These are phyloP conservation scores for Canavalia gladiata DNA, from an alignment of 306 rosid species.

Conservation along the genomic window DNA sequence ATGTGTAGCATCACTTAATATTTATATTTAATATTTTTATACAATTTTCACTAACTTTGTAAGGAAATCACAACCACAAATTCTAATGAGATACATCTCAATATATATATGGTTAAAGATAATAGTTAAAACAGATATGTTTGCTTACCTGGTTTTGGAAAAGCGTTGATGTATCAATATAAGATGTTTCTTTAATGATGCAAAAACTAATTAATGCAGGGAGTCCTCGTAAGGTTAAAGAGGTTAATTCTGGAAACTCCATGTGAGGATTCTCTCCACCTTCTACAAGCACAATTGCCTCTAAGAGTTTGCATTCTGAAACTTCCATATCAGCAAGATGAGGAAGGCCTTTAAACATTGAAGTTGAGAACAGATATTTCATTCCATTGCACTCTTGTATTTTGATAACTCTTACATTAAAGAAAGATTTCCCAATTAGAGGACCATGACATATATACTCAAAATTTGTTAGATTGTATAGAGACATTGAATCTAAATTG, in stretches of 20 bases:
- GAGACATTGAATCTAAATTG: slow-evolving; percentile 1
- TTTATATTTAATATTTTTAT: too few relatives aligned
- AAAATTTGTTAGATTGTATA: background rate
- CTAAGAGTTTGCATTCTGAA: background rate
- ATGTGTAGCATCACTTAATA: too few relatives aligned
- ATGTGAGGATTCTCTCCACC: background rate
- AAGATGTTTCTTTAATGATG: background rate
- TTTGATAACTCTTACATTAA: slow-evolving; percentile 7
- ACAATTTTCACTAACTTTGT: too few relatives aligned
- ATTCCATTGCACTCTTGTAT: background rate
- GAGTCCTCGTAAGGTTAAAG: background rate
- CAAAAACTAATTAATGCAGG: slow-evolving; percentile 17
- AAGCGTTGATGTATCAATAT: background rate
- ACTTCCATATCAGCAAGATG: background rate
- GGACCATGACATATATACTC: background rate
- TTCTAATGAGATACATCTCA: background rate
- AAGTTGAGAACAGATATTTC: background rate
- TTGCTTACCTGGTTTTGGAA: slow-evolving; percentile 1
- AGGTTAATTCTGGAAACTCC: background rate
- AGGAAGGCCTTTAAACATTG: slow-evolving; percentile 7
- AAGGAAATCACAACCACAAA: background rate
- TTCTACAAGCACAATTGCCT: background rate
- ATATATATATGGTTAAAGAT: too few relatives aligned
- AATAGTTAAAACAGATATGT: background rate
- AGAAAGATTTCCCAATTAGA: background rate